Conservation (phyloP, 2,329 filamentous ascomycete species). For the Colletotrichum karsti region DNA sequence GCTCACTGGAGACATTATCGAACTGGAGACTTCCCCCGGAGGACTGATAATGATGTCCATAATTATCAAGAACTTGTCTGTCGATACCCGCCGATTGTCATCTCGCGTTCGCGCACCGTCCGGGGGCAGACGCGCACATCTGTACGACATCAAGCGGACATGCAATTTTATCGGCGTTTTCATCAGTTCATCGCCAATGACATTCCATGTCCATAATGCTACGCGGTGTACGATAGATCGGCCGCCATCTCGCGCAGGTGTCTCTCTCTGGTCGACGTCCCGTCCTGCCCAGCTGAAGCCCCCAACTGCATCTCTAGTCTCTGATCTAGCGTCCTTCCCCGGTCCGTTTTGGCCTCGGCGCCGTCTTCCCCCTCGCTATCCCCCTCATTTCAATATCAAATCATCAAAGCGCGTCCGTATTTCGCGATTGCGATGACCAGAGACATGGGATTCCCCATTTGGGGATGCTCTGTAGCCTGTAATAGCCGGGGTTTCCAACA, state of each 20-base stretch:
- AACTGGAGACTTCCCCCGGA: not conserved
- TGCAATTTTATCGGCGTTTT: slow-evolving; percentile 2
- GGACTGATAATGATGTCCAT: slow-evolving; percentile 4
- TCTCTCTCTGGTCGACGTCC: slow-evolving; percentile 2
- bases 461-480: too few relatives aligned
- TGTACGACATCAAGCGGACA: slow-evolving; percentile 11
- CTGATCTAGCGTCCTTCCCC: not conserved
- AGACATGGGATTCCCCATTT: slow-evolving; percentile 1
- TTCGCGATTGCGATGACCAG: not conserved
- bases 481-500: not conserved
- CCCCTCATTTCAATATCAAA: slow-evolving; percentile 10
- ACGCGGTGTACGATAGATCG: not conserved
- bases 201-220: not conserved
- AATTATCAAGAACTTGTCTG: not conserved
- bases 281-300: not conserved
- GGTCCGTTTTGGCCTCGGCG: slow-evolving; percentile 12
- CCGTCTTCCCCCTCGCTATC: not conserved
- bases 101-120: slow-evolving; percentile 11
- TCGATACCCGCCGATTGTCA: slow-evolving; percentile 17
- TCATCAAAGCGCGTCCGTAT: not conserved
- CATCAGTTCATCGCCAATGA: not conserved
- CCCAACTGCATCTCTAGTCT: not conserved
- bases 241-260: slow-evolving; percentile 8
- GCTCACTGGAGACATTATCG: too few relatives aligned
- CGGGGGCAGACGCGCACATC: slow-evolving; percentile 4